Conservation (phyloP, 495 filamentous ascomycete genomes). For the Aspergillus egyptiacus region DNA sequence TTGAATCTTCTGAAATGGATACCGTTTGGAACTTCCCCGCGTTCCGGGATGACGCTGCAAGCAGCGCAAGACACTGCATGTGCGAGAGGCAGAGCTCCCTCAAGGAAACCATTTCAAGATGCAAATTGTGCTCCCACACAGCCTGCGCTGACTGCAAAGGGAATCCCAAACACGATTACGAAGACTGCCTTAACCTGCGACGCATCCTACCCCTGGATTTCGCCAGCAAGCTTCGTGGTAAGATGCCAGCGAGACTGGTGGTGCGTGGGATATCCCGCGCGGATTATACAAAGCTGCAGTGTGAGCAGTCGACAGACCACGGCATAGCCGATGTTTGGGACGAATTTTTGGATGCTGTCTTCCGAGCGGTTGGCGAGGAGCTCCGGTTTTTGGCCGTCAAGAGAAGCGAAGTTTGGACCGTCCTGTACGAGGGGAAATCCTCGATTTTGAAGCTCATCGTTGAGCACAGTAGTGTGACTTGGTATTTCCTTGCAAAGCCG, state of each 20-base stretch:
- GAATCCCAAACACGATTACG: slow-evolving; percentile 51
- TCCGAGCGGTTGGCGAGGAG: slow-evolving; percentile 30
- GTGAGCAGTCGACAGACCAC: not conserved
- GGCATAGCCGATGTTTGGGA: slow-evolving; percentile 21
- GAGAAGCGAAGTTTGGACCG: slow-evolving; percentile 48
- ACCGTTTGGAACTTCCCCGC: slow-evolving; percentile 1
- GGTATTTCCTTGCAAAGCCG: slow-evolving; percentile 51
- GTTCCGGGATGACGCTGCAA: slow-evolving; percentile 23
- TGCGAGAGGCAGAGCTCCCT: slow-evolving; percentile 51
- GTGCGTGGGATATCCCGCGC: slow-evolving; percentile 30
- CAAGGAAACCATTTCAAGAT: slow-evolving; percentile 37
- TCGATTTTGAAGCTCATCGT: slow-evolving; percentile 49
- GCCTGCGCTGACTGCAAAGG: slow-evolving; percentile 51
- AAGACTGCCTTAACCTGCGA: slow-evolving; percentile 12
- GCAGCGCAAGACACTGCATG: slow-evolving; percentile 44
- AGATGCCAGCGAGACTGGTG: slow-evolving; percentile 43
- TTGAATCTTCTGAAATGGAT: not conserved
- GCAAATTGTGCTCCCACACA: slow-evolving; percentile 50
- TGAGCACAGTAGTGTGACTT: slow-evolving; percentile 34
- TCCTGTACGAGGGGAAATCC: slow-evolving; percentile 42
- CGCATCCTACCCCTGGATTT: slow-evolving; percentile 46
- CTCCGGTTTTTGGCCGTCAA: slow-evolving; percentile 43
- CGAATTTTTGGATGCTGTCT: slow-evolving; percentile 31
- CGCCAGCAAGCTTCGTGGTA: slow-evolving; percentile 34
- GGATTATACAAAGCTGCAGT: slow-evolving; percentile 21